Percentiles rank a stretch among this genome's conserved stretches.
Evolutionary conservation across 2,329 filamentous ascomycete genomes (phyloP).

Genomic region (Raffaelea ambrosiae): DNA sequence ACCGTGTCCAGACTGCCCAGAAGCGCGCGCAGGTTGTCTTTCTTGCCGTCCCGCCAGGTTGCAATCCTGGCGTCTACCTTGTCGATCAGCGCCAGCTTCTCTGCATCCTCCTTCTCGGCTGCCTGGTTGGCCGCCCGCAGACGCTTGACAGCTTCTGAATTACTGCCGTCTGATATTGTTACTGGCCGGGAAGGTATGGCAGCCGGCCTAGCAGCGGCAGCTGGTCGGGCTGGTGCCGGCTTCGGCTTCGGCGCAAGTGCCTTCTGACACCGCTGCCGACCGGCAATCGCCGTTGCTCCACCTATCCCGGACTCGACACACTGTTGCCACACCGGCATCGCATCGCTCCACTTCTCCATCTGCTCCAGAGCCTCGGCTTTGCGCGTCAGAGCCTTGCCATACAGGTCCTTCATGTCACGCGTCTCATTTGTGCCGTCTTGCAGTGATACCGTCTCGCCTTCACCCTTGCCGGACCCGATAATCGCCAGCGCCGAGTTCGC

Average conservation of each 20-base stretch:
- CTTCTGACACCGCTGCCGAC: slow-evolving; percentile 81
- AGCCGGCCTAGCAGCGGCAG: slow-evolving; percentile 29
- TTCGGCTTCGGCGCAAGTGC: slow-evolving; percentile 65
- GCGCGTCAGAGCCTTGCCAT: slow-evolving; percentile 83
- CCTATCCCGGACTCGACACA: slow-evolving; percentile 81
- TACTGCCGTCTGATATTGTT: slow-evolving; percentile 26
- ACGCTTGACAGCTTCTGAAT: slow-evolving; percentile 70
- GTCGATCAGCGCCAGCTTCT: slow-evolving; percentile 84
- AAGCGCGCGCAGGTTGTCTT: slow-evolving; percentile 83
- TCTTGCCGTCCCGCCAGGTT: slow-evolving; percentile 82
- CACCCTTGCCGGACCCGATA: slow-evolving; percentile 72
- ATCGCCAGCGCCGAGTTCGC: slow-evolving; percentile 71
- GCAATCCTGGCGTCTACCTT: slow-evolving; percentile 72
- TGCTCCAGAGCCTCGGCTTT: slow-evolving; percentile 95
- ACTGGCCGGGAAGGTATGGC: not conserved
- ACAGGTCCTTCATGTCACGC: slow-evolving; percentile 89
- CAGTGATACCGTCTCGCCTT: slow-evolving; percentile 70
- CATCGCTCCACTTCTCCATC: slow-evolving; percentile 89
- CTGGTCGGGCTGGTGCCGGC: slow-evolving; percentile 22
- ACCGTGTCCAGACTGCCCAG: slow-evolving; percentile 81
- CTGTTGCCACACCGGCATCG: slow-evolving; percentile 67
- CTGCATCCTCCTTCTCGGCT: slow-evolving; percentile 79
- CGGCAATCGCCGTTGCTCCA: slow-evolving; percentile 75
- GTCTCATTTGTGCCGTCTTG: slow-evolving; percentile 48
- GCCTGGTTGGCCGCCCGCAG: slow-evolving; percentile 78